Conservation (phyloP, 805 yeast genomes). For the Teunomyces lycoperdinae region DNA sequence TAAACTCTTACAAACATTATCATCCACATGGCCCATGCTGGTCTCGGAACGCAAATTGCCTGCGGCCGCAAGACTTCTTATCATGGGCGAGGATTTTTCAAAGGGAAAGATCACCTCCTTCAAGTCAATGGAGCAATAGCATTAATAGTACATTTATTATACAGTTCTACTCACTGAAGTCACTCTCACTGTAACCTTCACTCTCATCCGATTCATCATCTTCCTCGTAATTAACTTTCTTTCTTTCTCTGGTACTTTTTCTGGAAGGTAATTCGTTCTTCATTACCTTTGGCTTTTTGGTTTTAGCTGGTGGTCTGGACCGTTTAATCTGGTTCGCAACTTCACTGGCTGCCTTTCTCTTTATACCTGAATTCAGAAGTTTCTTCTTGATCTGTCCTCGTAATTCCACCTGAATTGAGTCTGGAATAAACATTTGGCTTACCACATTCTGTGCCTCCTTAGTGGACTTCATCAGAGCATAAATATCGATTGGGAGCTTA, state of each 20-base stretch:
- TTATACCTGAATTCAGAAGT: conserved; percentile 12
- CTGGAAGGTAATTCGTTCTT: conserved; percentile 29
- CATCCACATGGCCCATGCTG: conserved; percentile 50
- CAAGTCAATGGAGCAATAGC: conserved; percentile 39
- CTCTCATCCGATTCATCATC: conserved; percentile 3
- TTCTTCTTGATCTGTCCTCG: conserved; percentile 22
- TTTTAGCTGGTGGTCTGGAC: conserved; percentile 8
- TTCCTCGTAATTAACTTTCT: conserved; percentile 34
- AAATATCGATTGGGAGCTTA: conserved; percentile 67
- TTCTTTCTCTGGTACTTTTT: conserved; percentile 40
- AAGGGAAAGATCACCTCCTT: conserved; percentile 45
- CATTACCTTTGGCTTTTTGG: conserved; percentile 22
- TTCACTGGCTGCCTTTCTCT: conserved; percentile 11
- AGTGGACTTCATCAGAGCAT: conserved; percentile 55
- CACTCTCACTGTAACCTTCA: conserved; percentile 1
- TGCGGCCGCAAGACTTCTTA: conserved; percentile 73
- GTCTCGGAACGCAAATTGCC: conserved; percentile 56
- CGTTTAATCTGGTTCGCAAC: conserved; percentile 8
- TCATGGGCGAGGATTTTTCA: conserved; percentile 80
- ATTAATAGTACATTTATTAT: conserved; percentile 18
- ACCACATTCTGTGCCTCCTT: conserved; percentile 57
- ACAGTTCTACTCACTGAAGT: conserved; percentile 41
- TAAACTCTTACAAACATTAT: conserved; percentile 53
- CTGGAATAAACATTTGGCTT: conserved; percentile 55
- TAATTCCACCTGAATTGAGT: conserved; percentile 39